These are phyloP conservation scores for Ramaria rubella DNA, from an alignment of 768 basidiomycete genomes.

Conservation along the genomic window DNA sequence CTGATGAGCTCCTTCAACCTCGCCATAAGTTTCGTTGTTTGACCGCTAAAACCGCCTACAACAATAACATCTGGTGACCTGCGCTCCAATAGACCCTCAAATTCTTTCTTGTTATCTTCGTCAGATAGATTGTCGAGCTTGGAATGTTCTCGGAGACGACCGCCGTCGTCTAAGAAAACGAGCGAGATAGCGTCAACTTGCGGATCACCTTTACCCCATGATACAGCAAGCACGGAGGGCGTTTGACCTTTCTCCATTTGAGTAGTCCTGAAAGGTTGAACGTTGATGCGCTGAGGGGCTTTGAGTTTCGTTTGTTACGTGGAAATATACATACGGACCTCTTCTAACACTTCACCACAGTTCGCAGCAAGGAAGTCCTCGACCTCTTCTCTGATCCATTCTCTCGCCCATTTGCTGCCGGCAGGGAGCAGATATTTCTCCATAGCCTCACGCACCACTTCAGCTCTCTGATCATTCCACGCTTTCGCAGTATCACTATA, in stretches of 20 bases:
- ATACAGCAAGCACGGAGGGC: constrained; percentile 79
- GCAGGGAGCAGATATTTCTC: constrained; percentile 78
- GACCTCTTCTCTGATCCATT: constrained; percentile 83
- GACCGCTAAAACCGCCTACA: constrained; percentile 81
- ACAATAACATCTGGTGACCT: constrained; percentile 85
- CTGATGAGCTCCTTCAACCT: constrained; percentile 53
- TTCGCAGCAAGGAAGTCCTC: constrained; percentile 73
- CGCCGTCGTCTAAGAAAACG: constrained; percentile 81
- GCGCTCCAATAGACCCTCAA: constrained; percentile 73
- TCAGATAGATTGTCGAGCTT: constrained; percentile 85
- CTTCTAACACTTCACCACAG: constrained; percentile 62
- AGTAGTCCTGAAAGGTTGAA: constrained; percentile 61
- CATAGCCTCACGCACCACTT: constrained; percentile 71
- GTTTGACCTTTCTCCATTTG: constrained; percentile 65
- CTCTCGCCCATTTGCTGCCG: constrained; percentile 82
- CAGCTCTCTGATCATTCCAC: constrained; percentile 85
- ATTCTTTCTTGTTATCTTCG: constrained; percentile 58
- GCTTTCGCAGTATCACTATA: constrained; percentile 78
- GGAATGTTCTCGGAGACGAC: constrained; percentile 83
- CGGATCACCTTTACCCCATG: constrained; percentile 94
- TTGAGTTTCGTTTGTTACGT: too few species aligned
- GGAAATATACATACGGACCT: constrained; percentile 45
- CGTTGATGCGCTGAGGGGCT: constrained; percentile 66
- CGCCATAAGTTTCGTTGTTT: constrained; percentile 64
- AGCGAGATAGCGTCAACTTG: constrained; percentile 82